Conservation (phyloP, 352 stramenopile species). For the Phytophthora tubulina region DNA sequence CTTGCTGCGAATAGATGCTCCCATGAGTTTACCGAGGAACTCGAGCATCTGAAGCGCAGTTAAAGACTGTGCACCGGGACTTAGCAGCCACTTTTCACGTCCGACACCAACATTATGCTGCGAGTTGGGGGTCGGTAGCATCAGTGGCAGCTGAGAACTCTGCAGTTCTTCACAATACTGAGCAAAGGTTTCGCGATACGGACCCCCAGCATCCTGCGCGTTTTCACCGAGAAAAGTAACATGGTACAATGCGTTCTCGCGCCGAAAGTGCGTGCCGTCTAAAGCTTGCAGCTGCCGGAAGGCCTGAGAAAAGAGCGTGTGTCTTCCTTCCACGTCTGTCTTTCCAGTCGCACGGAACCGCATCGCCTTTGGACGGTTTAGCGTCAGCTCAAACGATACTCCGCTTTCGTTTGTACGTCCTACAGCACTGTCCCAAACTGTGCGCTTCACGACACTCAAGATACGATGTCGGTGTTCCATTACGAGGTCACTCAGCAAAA, state of each 20-base stretch:
- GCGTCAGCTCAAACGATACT: conserved; percentile 70
- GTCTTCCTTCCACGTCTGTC: conserved; percentile 67
- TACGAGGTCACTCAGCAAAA: conserved; percentile 48
- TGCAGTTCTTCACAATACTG: conserved; percentile 87
- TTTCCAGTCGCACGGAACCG: conserved; percentile 70
- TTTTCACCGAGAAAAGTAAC: conserved; percentile 90
- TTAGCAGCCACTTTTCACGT: conserved; percentile 92
- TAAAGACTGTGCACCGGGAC: conserved; percentile 66
- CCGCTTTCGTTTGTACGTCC: conserved; percentile 54
- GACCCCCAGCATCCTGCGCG: conserved; percentile 84
- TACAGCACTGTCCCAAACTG: conserved; percentile 78
- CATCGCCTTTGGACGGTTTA: conserved; percentile 89
- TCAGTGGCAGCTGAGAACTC: conserved; percentile 84
- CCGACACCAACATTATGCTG: conserved; percentile 90
- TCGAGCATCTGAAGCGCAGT: conserved; percentile 86
- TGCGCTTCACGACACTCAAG: conserved; percentile 76
- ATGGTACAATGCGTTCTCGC: conserved; percentile 79
- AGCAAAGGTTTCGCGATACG: conserved; percentile 87
- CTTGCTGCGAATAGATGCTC: conserved; percentile 86
- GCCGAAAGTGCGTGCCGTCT: conserved; percentile 72
- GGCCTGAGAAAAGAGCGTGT: conserved; percentile 86
- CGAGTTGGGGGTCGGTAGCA: conserved; percentile 90
- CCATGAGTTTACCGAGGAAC: conserved; percentile 95
- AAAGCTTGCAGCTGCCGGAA: conserved; percentile 82
- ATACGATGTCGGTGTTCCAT: conserved; percentile 67